Percentiles rank a stretch among this genome's conserved stretches.
Conservation (phyloP, 2,329 filamentous ascomycete species). For the Mycocentrospora acerina region DNA sequence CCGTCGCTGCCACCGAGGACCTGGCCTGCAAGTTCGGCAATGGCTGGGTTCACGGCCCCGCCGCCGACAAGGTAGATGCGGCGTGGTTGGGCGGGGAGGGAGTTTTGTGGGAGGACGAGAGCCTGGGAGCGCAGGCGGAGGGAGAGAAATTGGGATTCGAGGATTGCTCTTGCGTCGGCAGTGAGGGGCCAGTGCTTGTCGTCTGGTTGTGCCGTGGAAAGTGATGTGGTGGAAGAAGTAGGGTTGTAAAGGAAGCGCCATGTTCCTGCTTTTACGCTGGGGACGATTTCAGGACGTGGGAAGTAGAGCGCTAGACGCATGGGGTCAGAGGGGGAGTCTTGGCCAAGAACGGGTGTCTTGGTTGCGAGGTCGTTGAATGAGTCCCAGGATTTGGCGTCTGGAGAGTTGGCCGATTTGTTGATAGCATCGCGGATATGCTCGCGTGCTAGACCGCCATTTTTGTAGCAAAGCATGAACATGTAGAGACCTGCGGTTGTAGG, state of each 20-base stretch:
- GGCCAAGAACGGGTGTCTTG: slow-evolving; percentile 68
- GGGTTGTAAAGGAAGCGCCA: slow-evolving; percentile 74
- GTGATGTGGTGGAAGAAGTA: slow-evolving; percentile 30
- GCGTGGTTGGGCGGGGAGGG: slow-evolving; percentile 78
- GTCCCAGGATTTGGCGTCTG: slow-evolving; percentile 65
- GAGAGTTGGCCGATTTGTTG: slow-evolving; percentile 51
- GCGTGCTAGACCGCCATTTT: slow-evolving; percentile 91
- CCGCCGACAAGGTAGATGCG: slow-evolving; percentile 94
- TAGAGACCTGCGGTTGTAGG: slow-evolving; percentile 86
- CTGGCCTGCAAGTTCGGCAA: slow-evolving; percentile 80
- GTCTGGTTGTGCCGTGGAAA: slow-evolving; percentile 38
- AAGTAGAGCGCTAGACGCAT: slow-evolving; percentile 94
- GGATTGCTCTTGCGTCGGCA: slow-evolving; percentile 80
- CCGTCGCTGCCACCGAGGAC: slow-evolving; percentile 88
- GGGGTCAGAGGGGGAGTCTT: slow-evolving; percentile 53
- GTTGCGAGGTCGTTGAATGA: slow-evolving; percentile 76
- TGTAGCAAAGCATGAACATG: slow-evolving; percentile 99
- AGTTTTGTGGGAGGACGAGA: slow-evolving; percentile 62
- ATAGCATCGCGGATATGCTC: slow-evolving; percentile 85
- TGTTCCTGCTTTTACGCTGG: slow-evolving; percentile 80
- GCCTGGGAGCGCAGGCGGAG: slow-evolving; percentile 81
- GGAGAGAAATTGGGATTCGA: slow-evolving; percentile 93
- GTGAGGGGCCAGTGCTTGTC: slow-evolving; percentile 51
- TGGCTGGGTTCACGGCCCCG: slow-evolving; percentile 85
- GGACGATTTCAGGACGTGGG: slow-evolving; percentile 91